Evolutionary conservation across 768 basidiomycete genomes (phyloP).

Genomic region (Boletus sensibilis): DNA sequence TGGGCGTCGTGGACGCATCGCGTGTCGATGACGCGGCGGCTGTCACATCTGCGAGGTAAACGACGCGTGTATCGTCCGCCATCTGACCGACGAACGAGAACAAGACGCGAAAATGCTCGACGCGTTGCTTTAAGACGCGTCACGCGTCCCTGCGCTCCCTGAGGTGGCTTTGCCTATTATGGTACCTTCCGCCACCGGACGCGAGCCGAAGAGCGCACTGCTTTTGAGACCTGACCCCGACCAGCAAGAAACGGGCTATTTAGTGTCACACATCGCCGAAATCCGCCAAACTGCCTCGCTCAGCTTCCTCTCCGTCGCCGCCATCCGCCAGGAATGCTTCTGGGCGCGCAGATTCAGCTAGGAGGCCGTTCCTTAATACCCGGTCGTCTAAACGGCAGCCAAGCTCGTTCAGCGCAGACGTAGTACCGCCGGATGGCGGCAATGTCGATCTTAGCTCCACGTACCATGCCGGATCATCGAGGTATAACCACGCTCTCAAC

Average conservation of each 20-base stretch:
- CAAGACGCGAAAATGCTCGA: conserved; percentile 9
- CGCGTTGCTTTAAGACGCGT: conserved; percentile 12
- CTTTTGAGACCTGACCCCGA: conserved; percentile 6
- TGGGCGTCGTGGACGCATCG: conserved; percentile 17
- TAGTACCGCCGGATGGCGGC: conserved; percentile 26
- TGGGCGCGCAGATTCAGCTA: conserved; percentile 48
- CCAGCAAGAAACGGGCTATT: background rate
- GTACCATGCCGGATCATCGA: conserved; percentile 82
- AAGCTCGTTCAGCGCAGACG: conserved; percentile 23
- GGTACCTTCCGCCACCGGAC: background rate
- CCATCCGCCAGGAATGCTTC: conserved; percentile 54
- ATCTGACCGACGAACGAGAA: conserved; percentile 17
- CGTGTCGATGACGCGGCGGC: conserved; percentile 9
- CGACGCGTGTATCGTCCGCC: conserved; percentile 27
- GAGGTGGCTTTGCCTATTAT: conserved; percentile 9
- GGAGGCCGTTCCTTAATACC: conserved; percentile 37
- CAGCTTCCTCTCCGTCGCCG: conserved; percentile 75
- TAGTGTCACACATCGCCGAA: background rate
- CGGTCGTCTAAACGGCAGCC: conserved; percentile 28
- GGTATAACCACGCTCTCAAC: conserved; percentile 42
- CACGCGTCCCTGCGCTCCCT: conserved; percentile 1
- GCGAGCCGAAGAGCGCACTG: background rate
- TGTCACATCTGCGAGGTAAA: conserved; percentile 51
- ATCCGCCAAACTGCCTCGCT: conserved; percentile 68
- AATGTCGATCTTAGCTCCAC: conserved; percentile 78